These are phyloP conservation scores for Didymosphaeria variabile DNA, from an alignment of 2,329 filamentous ascomycete genomes.

Conservation along the genomic window DNA sequence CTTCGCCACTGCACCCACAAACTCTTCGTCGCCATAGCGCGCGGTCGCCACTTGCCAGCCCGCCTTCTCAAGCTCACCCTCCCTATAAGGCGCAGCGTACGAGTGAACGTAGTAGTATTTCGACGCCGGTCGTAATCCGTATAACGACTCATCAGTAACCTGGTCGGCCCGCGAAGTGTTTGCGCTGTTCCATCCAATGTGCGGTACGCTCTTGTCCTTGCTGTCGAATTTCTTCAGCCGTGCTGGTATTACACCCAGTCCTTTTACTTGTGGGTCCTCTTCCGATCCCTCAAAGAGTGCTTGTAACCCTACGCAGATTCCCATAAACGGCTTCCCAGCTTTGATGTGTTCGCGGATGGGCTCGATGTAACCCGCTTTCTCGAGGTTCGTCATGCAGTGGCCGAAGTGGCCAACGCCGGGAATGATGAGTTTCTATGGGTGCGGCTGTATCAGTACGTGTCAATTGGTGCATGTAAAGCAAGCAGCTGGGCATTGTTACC, in stretches of 20 bases:
- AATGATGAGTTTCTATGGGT: slow-evolving; percentile 82
- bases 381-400: slow-evolving; percentile 88
- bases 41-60: slow-evolving; percentile 95
- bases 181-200: slow-evolving; percentile 98
- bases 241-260: slow-evolving; percentile 78
- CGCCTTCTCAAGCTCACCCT: slow-evolving; percentile 76
- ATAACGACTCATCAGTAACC: slow-evolving; percentile 66
- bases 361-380: slow-evolving; percentile 81
- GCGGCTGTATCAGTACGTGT: slow-evolving; percentile 45
- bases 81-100: slow-evolving; percentile 81
- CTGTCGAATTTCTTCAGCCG: slow-evolving; percentile 80
- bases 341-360: slow-evolving; percentile 84
- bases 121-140: slow-evolving; percentile 78
- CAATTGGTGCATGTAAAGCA: slow-evolving; percentile 33
- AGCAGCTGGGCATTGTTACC: slow-evolving; percentile 58
- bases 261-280: slow-evolving; percentile 76
- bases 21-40: slow-evolving; percentile 86
- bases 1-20: slow-evolving; percentile 87
- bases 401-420: slow-evolving; percentile 98
- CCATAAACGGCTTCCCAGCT: slow-evolving; percentile 96
- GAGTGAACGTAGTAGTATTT: slow-evolving; percentile 99
- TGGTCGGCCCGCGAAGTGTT: slow-evolving; percentile 62
- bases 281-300: slow-evolving; percentile 86
- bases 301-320: slow-evolving; percentile 94
- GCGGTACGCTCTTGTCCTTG: slow-evolving; percentile 86